Evolutionary conservation across 73 alveolate species (phyloP), one percentile per base, ranked within the genome.

Genomic region (Paramecium tetraurelia): DNA sequence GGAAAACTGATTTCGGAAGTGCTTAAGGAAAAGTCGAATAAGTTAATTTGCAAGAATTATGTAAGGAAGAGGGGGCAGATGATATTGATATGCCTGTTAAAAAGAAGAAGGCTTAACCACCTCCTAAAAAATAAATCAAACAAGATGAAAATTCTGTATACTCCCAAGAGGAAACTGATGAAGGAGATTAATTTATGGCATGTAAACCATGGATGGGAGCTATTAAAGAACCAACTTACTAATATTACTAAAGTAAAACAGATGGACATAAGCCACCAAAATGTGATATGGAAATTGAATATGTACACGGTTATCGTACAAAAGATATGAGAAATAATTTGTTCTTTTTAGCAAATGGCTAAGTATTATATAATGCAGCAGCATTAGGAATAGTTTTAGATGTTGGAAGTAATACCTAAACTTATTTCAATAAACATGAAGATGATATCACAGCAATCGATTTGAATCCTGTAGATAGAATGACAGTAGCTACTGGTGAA

Each of bases 271-370:
- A 70, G 16, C 94, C 94, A 31, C 94, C 94, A 10, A 44, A 70
- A 80, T 80, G 90, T 53, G 57, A 77, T 21, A 33, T 89, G 2
- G 87, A 89, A 46, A 77, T 84, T 71, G 97, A 93, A 72, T 95
- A 97, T 97, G 99, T 98, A 63, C 98, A 97, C 92, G 99, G 99
- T 41, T 97, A 97, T 92, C 95, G 99, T 92, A 94, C 97, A 76
- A 97, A 96, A 94, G 99, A 98, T 95, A 96, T 96, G 63, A 96
- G 97, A 92, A 97, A 98, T 93, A 98, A 97, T 86, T 76, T 97
- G 27, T 92, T 94, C 71, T 95, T 95, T 59, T 75, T 98, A 18
- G 92, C 93, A 33, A 94, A 93, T 84, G 97, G 96, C 8, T 40
- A 93, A 43, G 92, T 98, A 8, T 95, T 96, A 12, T 98, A 97